A percentile compares a stretch with the other conserved stretches of the same genome.
Conservation (phyloP, 768 basidiomycete species). For the Rhizopogon vinicolor region DNA sequence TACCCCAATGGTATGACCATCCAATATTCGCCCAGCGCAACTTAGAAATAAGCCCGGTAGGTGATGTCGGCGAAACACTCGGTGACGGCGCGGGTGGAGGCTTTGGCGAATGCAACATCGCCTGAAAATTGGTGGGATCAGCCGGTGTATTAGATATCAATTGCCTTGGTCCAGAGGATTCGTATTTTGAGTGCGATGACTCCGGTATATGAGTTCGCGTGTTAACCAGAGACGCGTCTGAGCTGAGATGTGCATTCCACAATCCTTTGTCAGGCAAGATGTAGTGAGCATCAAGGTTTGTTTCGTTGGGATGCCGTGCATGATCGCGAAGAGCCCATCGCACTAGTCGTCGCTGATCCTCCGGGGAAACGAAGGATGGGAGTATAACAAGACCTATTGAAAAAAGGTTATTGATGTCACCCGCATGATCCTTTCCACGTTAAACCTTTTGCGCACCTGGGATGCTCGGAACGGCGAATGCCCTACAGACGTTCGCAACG, state of each 20-base stretch:
- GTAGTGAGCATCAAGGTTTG: constrained; percentile 89
- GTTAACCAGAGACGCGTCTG: constrained; percentile 35
- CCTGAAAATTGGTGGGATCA: constrained; percentile 46
- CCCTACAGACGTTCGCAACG: background rate
- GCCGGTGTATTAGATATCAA: constrained; percentile 74
- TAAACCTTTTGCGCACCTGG: background rate
- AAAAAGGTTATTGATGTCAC: background rate
- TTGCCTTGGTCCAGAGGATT: constrained; percentile 50
- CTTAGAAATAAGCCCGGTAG: constrained; percentile 62
- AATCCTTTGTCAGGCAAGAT: constrained; percentile 67
- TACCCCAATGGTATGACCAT: constrained; percentile 96
- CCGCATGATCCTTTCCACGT: background rate
- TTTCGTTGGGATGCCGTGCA: constrained; percentile 77
- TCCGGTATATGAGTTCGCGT: constrained; percentile 25
- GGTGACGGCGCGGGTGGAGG: constrained; percentile 61
- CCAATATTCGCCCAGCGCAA: constrained; percentile 96
- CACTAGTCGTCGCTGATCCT: constrained; percentile 65
- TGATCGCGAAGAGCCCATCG: constrained; percentile 73
- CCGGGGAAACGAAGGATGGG: constrained; percentile 61
- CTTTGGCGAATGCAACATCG: constrained; percentile 53
- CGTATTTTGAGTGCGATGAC: constrained; percentile 10
- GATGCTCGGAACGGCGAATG: constrained; percentile 38
- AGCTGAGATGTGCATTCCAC: constrained; percentile 58
- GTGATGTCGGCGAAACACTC: constrained; percentile 43
- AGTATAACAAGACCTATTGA: constrained; percentile 78